A percentile compares a stretch with the other conserved stretches of the same genome.
phyloP scores from a whole-genome alignment of 345 rosid genomes.

The Bretschneidera sinensis region DNA sequence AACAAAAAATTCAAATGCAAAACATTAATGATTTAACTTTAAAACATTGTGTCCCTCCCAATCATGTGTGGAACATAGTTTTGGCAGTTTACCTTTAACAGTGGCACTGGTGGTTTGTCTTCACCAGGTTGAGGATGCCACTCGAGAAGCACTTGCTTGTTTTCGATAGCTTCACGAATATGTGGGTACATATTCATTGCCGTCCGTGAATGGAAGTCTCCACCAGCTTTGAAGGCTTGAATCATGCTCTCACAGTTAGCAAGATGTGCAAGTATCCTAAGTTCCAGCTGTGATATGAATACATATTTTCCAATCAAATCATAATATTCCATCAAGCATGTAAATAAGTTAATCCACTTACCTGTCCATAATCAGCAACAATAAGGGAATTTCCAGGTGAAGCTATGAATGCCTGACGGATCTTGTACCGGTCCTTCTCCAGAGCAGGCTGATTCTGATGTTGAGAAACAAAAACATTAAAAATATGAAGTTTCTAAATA shows the following conservation, averaged over 20 bases:
- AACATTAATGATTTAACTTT: too few relatives aligned
- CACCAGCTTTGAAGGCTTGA: constrained; percentile 96
- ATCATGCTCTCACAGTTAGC: constrained; percentile 90
- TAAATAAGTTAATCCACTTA: constrained; percentile 28
- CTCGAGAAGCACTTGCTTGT: constrained; percentile 73
- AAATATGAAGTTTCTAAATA: neutral
- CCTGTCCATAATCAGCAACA: constrained; percentile 99
- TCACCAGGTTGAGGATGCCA: constrained; percentile 93
- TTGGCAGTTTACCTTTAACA: constrained; percentile 59
- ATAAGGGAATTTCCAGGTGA: constrained; percentile 91
- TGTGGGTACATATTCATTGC: constrained; percentile 97
- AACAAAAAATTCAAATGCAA: too few relatives aligned
- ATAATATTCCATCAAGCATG: constrained; percentile 1
- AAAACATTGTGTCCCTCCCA: too few relatives aligned
- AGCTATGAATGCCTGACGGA: constrained; percentile 92
- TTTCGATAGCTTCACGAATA: constrained; percentile 76
- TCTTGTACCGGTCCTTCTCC: constrained; percentile 98
- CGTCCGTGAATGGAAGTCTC: constrained; percentile 97
- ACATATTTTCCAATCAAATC: constrained; percentile 23
- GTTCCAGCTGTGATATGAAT: constrained; percentile 69
- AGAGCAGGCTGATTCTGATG: constrained; percentile 94
- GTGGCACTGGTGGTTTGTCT: constrained; percentile 90
- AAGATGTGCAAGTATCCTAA: constrained; percentile 95
- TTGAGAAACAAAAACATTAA: constrained; percentile 2
- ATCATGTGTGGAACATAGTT: too few relatives aligned